These are phyloP conservation scores for Podila minutissima DNA, from an alignment of 192 early-diverging fungal species.

Conservation along the genomic window DNA sequence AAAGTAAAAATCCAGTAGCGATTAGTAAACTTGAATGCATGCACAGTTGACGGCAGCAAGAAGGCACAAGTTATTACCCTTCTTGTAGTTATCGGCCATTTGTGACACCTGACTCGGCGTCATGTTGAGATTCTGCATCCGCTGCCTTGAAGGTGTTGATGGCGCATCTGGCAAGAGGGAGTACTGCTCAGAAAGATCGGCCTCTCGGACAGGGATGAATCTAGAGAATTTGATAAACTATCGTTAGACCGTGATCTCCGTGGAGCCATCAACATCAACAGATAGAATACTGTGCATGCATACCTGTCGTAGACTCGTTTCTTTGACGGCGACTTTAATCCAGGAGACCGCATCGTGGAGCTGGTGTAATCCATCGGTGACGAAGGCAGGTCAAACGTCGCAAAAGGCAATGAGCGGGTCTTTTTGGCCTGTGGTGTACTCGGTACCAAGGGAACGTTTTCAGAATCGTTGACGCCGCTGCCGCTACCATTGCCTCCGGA, in stretches of 20 bases:
- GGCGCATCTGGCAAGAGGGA: conserved; percentile 19
- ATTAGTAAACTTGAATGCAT: not conserved
- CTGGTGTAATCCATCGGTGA: conserved; percentile 6
- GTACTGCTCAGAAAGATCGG: conserved; percentile 25
- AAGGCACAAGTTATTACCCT: conserved; percentile 10
- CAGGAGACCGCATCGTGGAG: conserved; percentile 18
- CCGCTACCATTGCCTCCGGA: conserved; percentile 1
- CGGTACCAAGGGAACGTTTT: not conserved
- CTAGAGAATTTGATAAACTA: not conserved
- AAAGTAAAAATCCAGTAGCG: not conserved
- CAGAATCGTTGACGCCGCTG: not conserved
- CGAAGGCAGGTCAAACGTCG: not conserved
- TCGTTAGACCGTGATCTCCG: not conserved
- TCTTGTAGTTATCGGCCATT: conserved; percentile 17
- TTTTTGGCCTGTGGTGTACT: not conserved
- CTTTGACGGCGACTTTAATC: conserved; percentile 28
- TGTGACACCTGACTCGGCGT: conserved; percentile 21
- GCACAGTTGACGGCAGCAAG: not conserved
- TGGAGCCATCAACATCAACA: not conserved
- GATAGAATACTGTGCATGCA: not conserved
- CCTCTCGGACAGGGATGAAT: conserved; percentile 38
- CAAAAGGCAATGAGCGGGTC: not conserved
- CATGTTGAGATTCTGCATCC: conserved; percentile 13
- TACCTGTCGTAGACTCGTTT: conserved; percentile 40
- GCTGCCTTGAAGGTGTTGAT: conserved; percentile 15